A percentile compares a stretch with the other conserved stretches of the same genome.
Evolutionary conservation across 2,329 filamentous ascomycete species (phyloP).

Genomic region (Acephala macrosclerotiorum): DNA sequence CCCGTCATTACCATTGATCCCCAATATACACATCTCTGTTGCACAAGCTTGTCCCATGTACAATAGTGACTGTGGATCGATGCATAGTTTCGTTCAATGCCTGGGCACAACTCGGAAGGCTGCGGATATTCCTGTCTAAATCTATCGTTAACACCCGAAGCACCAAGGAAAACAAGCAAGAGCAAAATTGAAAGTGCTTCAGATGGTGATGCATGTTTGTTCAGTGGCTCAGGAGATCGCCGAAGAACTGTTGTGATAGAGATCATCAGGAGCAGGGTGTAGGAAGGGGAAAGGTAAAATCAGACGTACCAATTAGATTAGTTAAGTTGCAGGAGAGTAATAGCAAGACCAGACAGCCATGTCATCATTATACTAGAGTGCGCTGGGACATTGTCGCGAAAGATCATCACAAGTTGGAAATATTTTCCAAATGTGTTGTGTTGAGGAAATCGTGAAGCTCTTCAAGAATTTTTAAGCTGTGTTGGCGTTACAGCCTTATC

Average conservation of each 20-base stretch:
- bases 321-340: neutral
- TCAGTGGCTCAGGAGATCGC: conserved; percentile 47
- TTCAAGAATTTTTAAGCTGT: neutral
- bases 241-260: conserved; percentile 43
- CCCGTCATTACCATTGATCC: neutral
- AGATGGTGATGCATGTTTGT: conserved; percentile 81
- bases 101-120: neutral
- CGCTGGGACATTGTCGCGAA: neutral
- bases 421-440: neutral
- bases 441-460: neutral
- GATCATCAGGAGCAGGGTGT: conserved; percentile 45
- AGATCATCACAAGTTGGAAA: too few species aligned
- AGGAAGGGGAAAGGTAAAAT: conserved; percentile 16
- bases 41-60: neutral
- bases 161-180: conserved; percentile 20
- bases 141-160: conserved; percentile 31
- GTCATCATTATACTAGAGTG: neutral
- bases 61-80: neutral
- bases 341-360: neutral
- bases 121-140: conserved; percentile 4
- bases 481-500: neutral
- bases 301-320: conserved; percentile 26
- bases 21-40: neutral
- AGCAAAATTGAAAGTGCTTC: conserved; percentile 51
- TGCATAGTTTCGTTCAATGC: neutral